These are phyloP conservation scores for Fusarium agapanthi DNA, from an alignment of 2,329 filamentous ascomycete species.

Conservation along the genomic window DNA sequence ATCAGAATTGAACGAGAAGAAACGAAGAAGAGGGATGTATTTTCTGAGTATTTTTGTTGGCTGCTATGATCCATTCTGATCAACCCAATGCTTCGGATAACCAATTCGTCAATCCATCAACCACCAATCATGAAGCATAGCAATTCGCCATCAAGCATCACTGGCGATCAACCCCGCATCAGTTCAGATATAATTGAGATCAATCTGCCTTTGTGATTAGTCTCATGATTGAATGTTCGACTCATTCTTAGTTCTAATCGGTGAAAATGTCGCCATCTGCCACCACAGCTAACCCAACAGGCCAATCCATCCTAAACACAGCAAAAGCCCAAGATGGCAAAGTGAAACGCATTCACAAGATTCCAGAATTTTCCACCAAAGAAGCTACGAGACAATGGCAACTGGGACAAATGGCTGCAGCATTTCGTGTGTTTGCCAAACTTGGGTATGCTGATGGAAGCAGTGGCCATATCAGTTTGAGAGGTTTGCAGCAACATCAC, in stretches of 20 bases:
- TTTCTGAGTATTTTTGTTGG: background rate
- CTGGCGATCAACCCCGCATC: background rate
- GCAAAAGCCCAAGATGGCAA: constrained; percentile 13
- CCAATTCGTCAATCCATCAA: background rate
- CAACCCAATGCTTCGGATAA: constrained; percentile 2
- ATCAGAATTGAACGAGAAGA: background rate
- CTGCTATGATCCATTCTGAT: background rate
- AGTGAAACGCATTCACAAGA: constrained; percentile 29
- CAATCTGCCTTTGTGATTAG: background rate
- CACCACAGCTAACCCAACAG: background rate
- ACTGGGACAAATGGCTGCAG: constrained; percentile 53
- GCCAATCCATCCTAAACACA: constrained; percentile 21
- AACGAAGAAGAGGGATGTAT: no score
- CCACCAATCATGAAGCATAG: constrained; percentile 14
- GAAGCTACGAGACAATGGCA: constrained; percentile 44
- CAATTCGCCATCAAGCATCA: background rate
- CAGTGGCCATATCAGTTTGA: constrained; percentile 57
- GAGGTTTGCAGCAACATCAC: constrained; percentile 15
- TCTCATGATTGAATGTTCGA: background rate
- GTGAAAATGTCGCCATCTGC: constrained; percentile 25
- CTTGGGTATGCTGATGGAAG: constrained; percentile 56
- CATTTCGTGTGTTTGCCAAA: constrained; percentile 59
- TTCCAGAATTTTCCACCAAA: constrained; percentile 28
- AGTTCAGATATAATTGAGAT: background rate
- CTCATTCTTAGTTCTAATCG: background rate